Evolutionary conservation across 306 rosid species (phyloP), one percentile per base, ranked within the genome.

Genomic region (Acacia crassicarpa): DNA sequence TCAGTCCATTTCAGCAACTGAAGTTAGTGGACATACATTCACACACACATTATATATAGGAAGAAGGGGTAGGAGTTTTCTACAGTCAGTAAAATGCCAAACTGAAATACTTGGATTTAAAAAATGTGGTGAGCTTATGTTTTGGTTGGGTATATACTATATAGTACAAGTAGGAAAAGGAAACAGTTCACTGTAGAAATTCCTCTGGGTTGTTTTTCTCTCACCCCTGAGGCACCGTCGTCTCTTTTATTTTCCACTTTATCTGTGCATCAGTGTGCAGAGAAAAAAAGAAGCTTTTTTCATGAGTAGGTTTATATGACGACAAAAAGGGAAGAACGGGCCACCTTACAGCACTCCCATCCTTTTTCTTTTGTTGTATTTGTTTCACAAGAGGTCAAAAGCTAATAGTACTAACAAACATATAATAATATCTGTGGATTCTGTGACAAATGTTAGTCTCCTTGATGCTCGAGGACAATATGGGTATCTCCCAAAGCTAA

Each of bases 381-480:
- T 89, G 86, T 77, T 74, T 86, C 83, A 87, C 85, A 81, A 90
- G 89, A 91, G 90, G 91, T 89, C 85, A 91, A 82, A 85, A 79
- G 3, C 38, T 4, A 4, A 27, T 27, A 27, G 27, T 27, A 27
- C 27, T 27, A 27, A 27, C 27, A 27, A 27, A 27, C 27, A 27
- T 27, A 27, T 27, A 27, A 27, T 27, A 35, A 81, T 85, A 86
- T 83, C 51, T 35, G 84, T 80, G 84, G 99, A 96, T 90, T 93
- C 99, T 91, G 17, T 85, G 97, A 93, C 98, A 96, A 93, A 92
- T 93, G 92, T 90, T 87, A 87, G 89, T 92, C 84, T 81, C 80
- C 81, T 81, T 75, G 87, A 67, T 82, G 78, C 94, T 89, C 81
- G 84, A 90, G 90, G 97, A 93, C 97, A 93, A 88, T 88, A 70